Evolutionary conservation across 1,139 yeast genomes (phyloP), one percentile per base, ranked within the genome.

Genomic region (Arxiozyma heterogenica): DNA sequence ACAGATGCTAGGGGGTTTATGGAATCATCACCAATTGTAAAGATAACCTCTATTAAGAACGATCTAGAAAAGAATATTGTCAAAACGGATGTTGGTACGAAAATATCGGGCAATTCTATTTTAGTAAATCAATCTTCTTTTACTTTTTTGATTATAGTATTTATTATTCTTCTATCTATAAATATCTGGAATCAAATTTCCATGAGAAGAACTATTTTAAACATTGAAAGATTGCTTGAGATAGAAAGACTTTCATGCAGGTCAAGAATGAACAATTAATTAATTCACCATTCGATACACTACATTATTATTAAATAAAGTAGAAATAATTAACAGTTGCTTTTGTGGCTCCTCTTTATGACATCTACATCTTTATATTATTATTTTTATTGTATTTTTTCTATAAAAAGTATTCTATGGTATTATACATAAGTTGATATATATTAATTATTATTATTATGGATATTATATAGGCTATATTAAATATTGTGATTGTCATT

Each of bases 121-220:
- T 34, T 34, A 3, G 12, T 34, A 34, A 15, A 6, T 12, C 17
- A 34, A 34, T 12, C 39, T 34, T 15, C 27, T 44, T 25, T 46
- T 6, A 22, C 38, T 21, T 46, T 46, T 18, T 42, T 51, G 18
- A 15, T 46, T 23, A 20, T 30, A 4, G 18, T 50, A 3, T 4
- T 44, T 7, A 50, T 50, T 3, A 23, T 50, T 21, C 22, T 53
- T 25, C 38, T 53, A 38, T 8, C 21, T 7, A 25, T 53, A n/a
- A 46, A 53, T 46, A 46, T 49, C 34, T 45, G 23, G 30, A 38
- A 44, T 8, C 52, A 52, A 45, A 23, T 49, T 15, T 44, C 52
- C 17, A 21, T 39, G 18, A 50, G 44, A 44, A 43, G 39, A 38
- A 18, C 52, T 12, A 21, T 50, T 12, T 20, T 22, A 21, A 50